phyloP scores from a whole-genome alignment of 2,329 filamentous ascomycete species.

The Nigrospora oryzae region DNA sequence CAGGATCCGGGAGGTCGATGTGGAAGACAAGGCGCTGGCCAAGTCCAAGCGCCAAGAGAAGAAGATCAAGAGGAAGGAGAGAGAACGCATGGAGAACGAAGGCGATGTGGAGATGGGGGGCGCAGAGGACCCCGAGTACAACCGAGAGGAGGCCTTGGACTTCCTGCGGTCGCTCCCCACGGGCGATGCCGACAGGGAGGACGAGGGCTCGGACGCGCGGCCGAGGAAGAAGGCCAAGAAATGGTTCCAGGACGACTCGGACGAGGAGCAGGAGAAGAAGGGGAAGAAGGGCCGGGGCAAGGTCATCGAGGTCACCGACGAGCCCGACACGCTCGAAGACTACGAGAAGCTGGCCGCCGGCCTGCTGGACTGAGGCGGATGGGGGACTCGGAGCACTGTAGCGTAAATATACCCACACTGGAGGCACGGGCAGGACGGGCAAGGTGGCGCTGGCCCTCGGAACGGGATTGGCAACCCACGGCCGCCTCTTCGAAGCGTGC shows the following conservation, averaged over 20 bases:
- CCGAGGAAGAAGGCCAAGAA: constrained; percentile 63
- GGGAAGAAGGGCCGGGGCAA: constrained; percentile 38
- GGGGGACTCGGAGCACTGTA: too few relatives aligned
- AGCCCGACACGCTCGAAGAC: constrained; percentile 73
- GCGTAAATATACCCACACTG: too few relatives aligned
- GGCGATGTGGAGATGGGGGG: constrained; percentile 17
- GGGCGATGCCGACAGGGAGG: constrained; percentile 16
- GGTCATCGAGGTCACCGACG: constrained; percentile 53
- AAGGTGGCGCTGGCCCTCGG: too few relatives aligned
- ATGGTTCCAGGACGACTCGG: constrained; percentile 66
- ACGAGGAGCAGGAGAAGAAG: constrained; percentile 34
- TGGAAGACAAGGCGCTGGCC: constrained; percentile 72
- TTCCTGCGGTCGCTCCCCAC: constrained; percentile 50
- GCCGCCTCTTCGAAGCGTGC: too few relatives aligned
- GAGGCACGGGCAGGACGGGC: too few relatives aligned
- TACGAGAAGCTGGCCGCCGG: constrained; percentile 69
- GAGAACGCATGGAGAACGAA: constrained; percentile 44
- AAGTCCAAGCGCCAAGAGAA: constrained; percentile 74
- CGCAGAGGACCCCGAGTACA: constrained; percentile 28
- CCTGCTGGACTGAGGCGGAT: constrained; percentile 40
- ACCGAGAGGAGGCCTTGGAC: constrained; percentile 45
- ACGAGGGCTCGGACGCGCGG: constrained; percentile 25
- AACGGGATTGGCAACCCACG: too few relatives aligned
- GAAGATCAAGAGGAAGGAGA: constrained; percentile 62
- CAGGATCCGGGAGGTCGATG: constrained; percentile 66